phyloP scores from a whole-genome alignment of 371 early-diverging fungal species.

The Batkoa obscura region DNA sequence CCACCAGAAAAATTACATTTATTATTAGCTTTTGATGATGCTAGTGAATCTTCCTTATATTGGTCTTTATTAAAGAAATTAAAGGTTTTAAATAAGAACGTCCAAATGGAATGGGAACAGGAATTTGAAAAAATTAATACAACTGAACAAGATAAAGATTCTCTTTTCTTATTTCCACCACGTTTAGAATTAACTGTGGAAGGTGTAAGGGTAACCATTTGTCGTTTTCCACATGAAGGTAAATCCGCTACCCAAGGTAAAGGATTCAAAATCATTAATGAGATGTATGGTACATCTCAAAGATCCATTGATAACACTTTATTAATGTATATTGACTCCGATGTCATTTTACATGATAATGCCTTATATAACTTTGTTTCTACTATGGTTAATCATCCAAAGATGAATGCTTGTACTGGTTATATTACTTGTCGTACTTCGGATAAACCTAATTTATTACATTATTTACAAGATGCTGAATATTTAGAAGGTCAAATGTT shows the following conservation, averaged over 20 bases:
- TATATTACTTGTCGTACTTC: constrained; percentile 6
- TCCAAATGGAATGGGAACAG: background rate
- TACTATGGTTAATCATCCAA: background rate
- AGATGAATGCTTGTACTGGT: constrained; percentile 2
- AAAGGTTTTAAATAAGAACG: background rate
- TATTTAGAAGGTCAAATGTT: constrained; percentile 6
- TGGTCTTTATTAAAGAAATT: constrained; percentile 2
- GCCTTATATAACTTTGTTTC: constrained; percentile 4
- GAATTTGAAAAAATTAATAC: background rate
- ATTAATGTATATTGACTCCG: constrained; percentile 5
- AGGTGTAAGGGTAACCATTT: constrained; percentile 2
- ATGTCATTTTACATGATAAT: constrained; percentile 6
- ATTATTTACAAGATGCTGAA: constrained; percentile 4
- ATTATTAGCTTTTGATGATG: constrained; percentile 3
- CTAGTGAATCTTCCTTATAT: constrained; percentile 1
- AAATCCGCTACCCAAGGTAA: constrained; percentile 6
- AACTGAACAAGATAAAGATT: background rate
- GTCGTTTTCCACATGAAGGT: constrained; percentile 4
- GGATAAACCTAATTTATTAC: background rate
- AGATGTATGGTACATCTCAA: background rate
- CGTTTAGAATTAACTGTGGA: constrained; percentile 1
- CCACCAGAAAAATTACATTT: background rate
- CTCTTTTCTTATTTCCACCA: constrained; percentile 4
- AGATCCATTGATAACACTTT: background rate
- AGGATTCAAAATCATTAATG: constrained; percentile 3